Evolutionary conservation across 2,329 filamentous ascomycete genomes (phyloP), one percentile per base, ranked within the genome.

Genomic region (Drechslerella stenobrocha): DNA sequence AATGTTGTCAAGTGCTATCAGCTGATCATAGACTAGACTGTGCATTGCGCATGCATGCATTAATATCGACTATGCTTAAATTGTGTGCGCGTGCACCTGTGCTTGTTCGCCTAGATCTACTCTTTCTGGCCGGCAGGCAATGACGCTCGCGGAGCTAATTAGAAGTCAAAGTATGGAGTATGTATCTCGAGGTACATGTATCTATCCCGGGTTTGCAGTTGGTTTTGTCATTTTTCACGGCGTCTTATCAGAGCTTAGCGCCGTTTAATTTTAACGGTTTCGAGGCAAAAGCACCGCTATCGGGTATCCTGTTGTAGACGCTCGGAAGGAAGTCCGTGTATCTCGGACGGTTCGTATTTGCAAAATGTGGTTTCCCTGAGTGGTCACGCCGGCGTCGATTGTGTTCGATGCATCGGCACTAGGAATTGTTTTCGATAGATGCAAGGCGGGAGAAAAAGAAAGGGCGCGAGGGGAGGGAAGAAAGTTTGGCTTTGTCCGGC

Each of bases 141-240:
- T 42, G 6, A 42, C 37, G 37, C 22, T 42, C 13, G 37, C 37
- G 37, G 37, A 42, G 37, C 37, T 42, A 42, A 42, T 42, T 42
- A 42, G 37, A 42, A 42, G 37, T 42, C 37, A 42, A 42, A 42
- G 37, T 42, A 42, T 42, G 37, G 37, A 42, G 37, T 42, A 42
- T 18, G n/a, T 42, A 42, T 18, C 18, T 42, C 18, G 22, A 42
- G 18, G 28, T 5, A 42, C 15, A 42, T 42, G 22, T 18, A 42
- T 37, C 34, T 37, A 37, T 42, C 37, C 37, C 15, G 37, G 37
- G 18, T 42, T 42, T 18, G 15, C 18, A 20, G 37, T 42, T 18
- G 15, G 7, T 20, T 18, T 42, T 42, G 37, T 18, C 7, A 20
- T 20, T 18, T 13, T 20, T 13, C 6, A 20, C 8, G 8, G 22